Base-by-base conservation (phyloP, 1,139 yeast species). In the Suhomyces wounanorum region DNA sequence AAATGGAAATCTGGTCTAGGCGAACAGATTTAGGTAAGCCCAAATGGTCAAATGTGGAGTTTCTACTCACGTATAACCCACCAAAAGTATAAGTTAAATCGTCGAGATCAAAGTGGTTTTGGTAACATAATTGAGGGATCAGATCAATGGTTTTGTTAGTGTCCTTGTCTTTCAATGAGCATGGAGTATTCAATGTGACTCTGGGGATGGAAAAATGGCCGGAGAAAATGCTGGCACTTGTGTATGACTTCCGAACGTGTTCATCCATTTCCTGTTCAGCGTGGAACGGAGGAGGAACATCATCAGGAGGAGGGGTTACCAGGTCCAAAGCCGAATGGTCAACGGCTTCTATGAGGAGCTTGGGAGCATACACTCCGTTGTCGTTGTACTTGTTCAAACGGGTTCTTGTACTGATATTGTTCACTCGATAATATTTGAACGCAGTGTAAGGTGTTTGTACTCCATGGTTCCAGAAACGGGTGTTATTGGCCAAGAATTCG, bases 81-180 rank as follows among this genome's bases (percentile, higher is more conserved):
- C 81, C 81, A 59, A 76, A 76, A 4, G 67, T 59, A 52, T 67
- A 74, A 1, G 69, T 67, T 36, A 61, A 51, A 40, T 72, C 78
- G 14, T 68, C 71, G 10, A 65, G 55, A 44, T 71, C 69, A 48
- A 67, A 68, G 46, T 67, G 69, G 51, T 70, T 70, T 44, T 72
- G 79, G 55, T 68, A 74, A 40, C 70, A 67, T 5, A 70, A 52
- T 52, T 67, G 59, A 7, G 72, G 70, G 5, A 70, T 52, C 36
- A 61, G 66, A 28, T 43, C 50, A 38, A 38, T 11, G 13, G 26
- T 36, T 11, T 40, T 6, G 6, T 13, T 18, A 8, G 35, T n/a
- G 8, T 36, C 16, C 4, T 28, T 23, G 33, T 33, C 5, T 9
- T 21, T 21, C 33, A n/a, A 14, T 33, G n/a, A 41, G 33, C 9